phyloP scores from a whole-genome alignment of 768 basidiomycete genomes.

The Mycena galericulata region DNA sequence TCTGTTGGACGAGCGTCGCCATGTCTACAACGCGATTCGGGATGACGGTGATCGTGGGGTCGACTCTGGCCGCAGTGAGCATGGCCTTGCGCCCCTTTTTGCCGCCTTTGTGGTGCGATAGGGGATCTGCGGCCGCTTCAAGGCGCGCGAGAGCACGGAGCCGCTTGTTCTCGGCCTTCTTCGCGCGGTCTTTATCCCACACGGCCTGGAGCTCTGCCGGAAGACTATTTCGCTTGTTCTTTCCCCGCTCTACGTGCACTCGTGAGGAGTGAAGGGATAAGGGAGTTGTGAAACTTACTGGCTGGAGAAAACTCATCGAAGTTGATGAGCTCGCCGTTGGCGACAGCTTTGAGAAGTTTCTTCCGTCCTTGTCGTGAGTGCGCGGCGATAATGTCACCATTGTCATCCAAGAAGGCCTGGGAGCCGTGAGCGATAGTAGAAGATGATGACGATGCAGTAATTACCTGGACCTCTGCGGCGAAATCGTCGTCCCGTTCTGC shows the following conservation, averaged over 20 bases:
- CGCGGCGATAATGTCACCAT: conserved; percentile 59
- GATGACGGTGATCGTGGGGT: conserved; percentile 55
- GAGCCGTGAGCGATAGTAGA: neutral
- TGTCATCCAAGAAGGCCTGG: conserved; percentile 73
- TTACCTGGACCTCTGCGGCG: conserved; percentile 65
- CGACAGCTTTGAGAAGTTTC: conserved; percentile 69
- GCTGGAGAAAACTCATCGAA: conserved; percentile 51
- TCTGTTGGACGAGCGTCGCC: conserved; percentile 74
- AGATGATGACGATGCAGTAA: conserved; percentile 24
- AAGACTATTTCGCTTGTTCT: conserved; percentile 64
- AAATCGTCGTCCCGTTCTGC: conserved; percentile 40
- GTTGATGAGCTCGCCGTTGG: conserved; percentile 63
- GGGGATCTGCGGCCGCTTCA: conserved; percentile 70
- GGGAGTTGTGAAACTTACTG: conserved; percentile 55
- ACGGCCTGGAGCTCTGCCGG: conserved; percentile 70
- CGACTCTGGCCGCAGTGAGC: conserved; percentile 64
- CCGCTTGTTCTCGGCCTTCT: conserved; percentile 83
- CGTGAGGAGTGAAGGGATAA: neutral
- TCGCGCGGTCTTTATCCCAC: conserved; percentile 86
- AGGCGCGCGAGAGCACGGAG: conserved; percentile 69
- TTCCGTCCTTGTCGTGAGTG: conserved; percentile 63
- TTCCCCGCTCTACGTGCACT: conserved; percentile 52
- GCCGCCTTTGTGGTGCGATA: conserved; percentile 70
- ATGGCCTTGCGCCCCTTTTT: conserved; percentile 80
- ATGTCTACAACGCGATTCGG: conserved; percentile 73